Base-by-base conservation (phyloP, 768 basidiomycete genomes). In the Aureoboletus auriporus region DNA sequence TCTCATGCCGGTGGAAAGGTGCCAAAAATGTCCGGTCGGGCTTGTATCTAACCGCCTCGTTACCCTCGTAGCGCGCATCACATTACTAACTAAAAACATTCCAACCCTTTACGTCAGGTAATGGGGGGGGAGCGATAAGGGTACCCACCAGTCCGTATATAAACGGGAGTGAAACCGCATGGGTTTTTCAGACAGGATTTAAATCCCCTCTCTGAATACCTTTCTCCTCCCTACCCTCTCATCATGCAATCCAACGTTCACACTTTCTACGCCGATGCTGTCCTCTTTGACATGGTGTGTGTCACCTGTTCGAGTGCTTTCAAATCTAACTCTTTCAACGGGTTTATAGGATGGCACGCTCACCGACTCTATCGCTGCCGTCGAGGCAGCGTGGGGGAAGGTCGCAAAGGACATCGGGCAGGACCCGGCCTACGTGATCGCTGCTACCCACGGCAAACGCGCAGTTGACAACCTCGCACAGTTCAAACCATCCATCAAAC, bases 381-480 rank as follows among this genome's bases (percentile, higher is more conserved):
- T 86, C 51, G 84, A 87, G 62, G 83, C 83, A 4, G 86, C 86
- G 4, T 88, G 86, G 86, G 78, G 78, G 28, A 79, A 79, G 58
- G 84, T 88, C 38, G 85, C 86, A 2, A 69, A 69, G 43, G 84
- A 86, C 61, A 76, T 88, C 43, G 83, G 82, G 46, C 76, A 79
- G 65, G 82, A 84, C 64, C 82, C 83, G 7, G 72, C 74, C 48
- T 73, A 78, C 47, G 83, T 86, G 53, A 84, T 87, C 59, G 81
- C 79, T 9, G 81, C 82, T 34, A 87, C 85, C n/a, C 86, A 89
- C 63, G 86, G 86, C 59, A 82, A 85, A 60, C 82, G 86, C 51
- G 86, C 85, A 10, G 73, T 84, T 59, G 86, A 88, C 70, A 89
- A 88, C 67, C 78, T 87, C 54, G 63, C 75, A 5, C 71, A 74